These are phyloP conservation scores for Monosporascus cannonballus DNA, from an alignment of 2,329 filamentous ascomycete species.

Conservation along the genomic window DNA sequence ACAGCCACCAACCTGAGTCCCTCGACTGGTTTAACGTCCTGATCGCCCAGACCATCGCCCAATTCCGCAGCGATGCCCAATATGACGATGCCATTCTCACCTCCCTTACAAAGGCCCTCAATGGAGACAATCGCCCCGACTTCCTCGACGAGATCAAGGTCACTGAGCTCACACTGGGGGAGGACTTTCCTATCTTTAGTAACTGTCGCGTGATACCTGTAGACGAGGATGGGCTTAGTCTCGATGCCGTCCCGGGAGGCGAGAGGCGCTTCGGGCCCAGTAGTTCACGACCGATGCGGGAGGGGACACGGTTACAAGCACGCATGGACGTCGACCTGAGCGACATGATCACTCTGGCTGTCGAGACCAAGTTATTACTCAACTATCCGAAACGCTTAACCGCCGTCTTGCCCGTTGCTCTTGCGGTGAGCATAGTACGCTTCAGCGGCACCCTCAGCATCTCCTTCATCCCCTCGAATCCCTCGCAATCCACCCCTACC, in stretches of 20 bases:
- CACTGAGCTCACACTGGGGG: conserved; percentile 87
- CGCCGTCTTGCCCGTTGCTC: conserved; percentile 83
- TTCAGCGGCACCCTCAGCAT: conserved; percentile 94
- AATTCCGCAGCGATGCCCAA: conserved; percentile 87
- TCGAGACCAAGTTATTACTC: conserved; percentile 89
- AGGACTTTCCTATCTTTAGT: conserved; percentile 98
- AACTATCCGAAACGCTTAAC: conserved; percentile 91
- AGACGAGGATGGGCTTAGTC: conserved; percentile 64
- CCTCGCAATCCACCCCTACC: conserved; percentile 65
- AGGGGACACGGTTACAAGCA: conserved; percentile 77
- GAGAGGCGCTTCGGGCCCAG: conserved; percentile 46
- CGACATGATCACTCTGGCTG: conserved; percentile 88
- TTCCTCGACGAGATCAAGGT: conserved; percentile 92
- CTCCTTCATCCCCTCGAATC: conserved; percentile 78
- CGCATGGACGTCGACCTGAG: conserved; percentile 95
- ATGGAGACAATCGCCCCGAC: conserved; percentile 78
- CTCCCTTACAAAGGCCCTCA: conserved; percentile 78
- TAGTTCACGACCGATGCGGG: conserved; percentile 40
- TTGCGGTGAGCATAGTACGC: conserved; percentile 85
- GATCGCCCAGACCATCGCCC: conserved; percentile 91
- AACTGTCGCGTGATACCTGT: conserved; percentile 95
- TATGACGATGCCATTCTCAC: conserved; percentile 85
- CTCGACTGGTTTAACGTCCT: conserved; percentile 99
- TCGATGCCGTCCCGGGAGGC: conserved; percentile 34
- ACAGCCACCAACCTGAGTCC: conserved; percentile 92